Base-by-base conservation (phyloP, 306 rosid species). In the Sicyos edulis region DNA sequence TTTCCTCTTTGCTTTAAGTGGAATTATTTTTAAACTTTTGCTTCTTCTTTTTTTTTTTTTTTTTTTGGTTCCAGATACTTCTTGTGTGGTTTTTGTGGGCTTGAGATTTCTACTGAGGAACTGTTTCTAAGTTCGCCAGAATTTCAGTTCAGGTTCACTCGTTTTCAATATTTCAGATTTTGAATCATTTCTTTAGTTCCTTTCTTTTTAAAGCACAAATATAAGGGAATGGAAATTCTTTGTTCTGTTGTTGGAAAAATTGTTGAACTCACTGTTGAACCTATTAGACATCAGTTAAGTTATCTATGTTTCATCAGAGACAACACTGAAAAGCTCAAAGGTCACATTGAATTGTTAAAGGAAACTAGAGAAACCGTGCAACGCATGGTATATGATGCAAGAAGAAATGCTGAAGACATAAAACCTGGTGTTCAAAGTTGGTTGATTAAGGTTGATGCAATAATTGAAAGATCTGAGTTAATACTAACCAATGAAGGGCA, bases 201-300 rank as follows among this genome's bases (percentile, higher is more conserved):
- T 32, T 32, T 2, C 2, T 56, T 20, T 56, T 56, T 20, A 12
- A 56, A 56, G 61, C 9, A 19, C 14, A 4, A 56, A 14, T 19
- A 8, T 13, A 10, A 26, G 10, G 4, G 7, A 45, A 74, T 60
- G 72, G 77, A 74, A 47, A 60, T 16, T 63, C 62, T 62, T 62
- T 0, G 0, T 34, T 44, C 72, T 50, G n/a, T 74, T n/a, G 58
- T 13, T 29, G 71, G 52, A 3, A 50, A 61, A 3, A 6, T 61
- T 6, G 29, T 2, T 0, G 71, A 49, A 42, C 1, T n/a, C 37
- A 61, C 61, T 8, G 51, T 62, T 32, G 13, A 50, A 20, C 51
- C 77, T 7, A 15, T 74, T 61, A 61, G 15, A 4, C 71, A 15
- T 4, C 52, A 74, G 16, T 24, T 62, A 9, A 5, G 71, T 11